These are phyloP conservation scores for Lignosus rhinocerotis DNA, from an alignment of 1,284 basidiomycete species.

Conservation along the genomic window DNA sequence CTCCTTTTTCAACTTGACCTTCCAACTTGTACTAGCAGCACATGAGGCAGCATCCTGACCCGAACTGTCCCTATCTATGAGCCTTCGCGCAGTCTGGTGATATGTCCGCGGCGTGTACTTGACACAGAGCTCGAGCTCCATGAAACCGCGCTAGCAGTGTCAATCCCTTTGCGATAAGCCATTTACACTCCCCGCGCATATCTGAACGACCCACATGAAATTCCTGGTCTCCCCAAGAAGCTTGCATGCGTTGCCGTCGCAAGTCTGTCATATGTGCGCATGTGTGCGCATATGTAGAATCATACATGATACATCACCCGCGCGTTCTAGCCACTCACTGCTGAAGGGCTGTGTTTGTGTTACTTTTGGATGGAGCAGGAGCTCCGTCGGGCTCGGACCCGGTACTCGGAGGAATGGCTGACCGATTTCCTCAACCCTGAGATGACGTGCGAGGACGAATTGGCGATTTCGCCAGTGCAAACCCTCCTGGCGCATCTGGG, in stretches of 20 bases:
- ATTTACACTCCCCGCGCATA: not conserved
- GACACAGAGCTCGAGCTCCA: not conserved
- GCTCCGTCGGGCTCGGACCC: not conserved
- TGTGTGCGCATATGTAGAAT: not conserved
- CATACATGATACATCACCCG: not conserved
- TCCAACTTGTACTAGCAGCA: slow-evolving; percentile 18
- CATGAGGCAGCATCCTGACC: slow-evolving; percentile 10
- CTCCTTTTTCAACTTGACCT: not conserved
- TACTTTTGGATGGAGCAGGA: not conserved
- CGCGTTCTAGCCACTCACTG: too few species aligned
- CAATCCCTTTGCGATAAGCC: not conserved
- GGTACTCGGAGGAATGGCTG: not conserved
- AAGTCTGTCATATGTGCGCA: not conserved
- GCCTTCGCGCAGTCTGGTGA: not conserved
- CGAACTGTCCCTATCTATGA: not conserved
- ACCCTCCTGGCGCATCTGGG: too few species aligned
- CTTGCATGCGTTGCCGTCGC: not conserved
- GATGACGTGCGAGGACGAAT: too few species aligned
- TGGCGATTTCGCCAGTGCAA: too few species aligned
- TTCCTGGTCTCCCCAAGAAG: not conserved
- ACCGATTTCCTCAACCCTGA: too few species aligned
- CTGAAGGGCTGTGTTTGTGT: not conserved
- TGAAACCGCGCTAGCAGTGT: not conserved
- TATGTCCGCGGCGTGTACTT: not conserved
- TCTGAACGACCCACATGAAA: not conserved